Evolutionary conservation across 441 rosid species (phyloP).

Genomic region (Sinapis alba): DNA sequence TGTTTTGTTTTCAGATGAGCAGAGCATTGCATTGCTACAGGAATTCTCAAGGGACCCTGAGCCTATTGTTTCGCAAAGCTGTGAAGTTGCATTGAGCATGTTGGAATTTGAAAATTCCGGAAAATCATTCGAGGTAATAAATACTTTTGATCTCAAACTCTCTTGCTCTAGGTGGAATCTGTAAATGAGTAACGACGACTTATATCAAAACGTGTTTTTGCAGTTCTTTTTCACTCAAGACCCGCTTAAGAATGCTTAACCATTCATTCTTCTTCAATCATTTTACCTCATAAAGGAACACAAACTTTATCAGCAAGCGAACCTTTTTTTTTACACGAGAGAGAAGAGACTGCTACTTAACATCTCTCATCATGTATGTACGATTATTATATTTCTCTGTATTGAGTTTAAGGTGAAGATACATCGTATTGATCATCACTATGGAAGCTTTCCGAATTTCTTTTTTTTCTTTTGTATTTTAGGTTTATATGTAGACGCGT

Average conservation of each 20-base stretch:
- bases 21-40: slow-evolving; percentile 73
- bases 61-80: slow-evolving; percentile 90
- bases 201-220: slow-evolving; percentile 16
- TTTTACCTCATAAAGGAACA: slow-evolving; percentile 11
- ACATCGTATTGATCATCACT: slow-evolving; percentile 6
- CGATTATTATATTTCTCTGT: neutral
- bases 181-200: slow-evolving; percentile 8
- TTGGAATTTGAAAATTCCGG: slow-evolving; percentile 86
- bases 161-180: slow-evolving; percentile 18
- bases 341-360: neutral
- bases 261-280: slow-evolving; percentile 14
- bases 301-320: slow-evolving; percentile 9
- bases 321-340: neutral
- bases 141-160: slow-evolving; percentile 5
- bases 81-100: slow-evolving; percentile 94
- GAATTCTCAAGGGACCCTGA: slow-evolving; percentile 81
- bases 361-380: slow-evolving; percentile 8
- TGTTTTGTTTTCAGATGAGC: slow-evolving; percentile 57
- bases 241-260: slow-evolving; percentile 42
- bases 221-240: slow-evolving; percentile 78
- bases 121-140: slow-evolving; percentile 92
- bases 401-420: slow-evolving; percentile 5
- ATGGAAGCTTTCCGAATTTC: slow-evolving; percentile 14
- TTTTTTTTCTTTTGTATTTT: no score
- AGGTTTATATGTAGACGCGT: neutral